A percentile compares a stretch with the other conserved stretches of the same genome.
phyloP scores from a whole-genome alignment of 1,284 basidiomycete species.

The Exsudoporus floridanus region DNA sequence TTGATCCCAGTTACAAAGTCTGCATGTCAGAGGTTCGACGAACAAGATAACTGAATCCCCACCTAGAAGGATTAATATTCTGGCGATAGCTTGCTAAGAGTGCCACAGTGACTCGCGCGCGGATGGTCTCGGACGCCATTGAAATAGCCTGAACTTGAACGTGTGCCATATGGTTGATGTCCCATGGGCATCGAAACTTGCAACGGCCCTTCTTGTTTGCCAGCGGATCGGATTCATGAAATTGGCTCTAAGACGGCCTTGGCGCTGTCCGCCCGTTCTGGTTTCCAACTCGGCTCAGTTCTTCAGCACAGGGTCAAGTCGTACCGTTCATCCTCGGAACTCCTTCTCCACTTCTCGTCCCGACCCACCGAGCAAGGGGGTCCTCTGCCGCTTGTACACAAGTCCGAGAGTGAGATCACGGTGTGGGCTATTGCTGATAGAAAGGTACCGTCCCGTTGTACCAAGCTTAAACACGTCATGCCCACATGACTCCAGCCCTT shows the following conservation, averaged over 20 bases:
- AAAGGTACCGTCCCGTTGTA: constrained; percentile 16
- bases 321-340: background rate
- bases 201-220: background rate
- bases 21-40: background rate
- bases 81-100: background rate
- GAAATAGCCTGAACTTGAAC: constrained; percentile 1
- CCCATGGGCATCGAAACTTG: constrained; percentile 5
- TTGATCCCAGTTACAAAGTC: background rate
- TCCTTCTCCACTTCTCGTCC: background rate
- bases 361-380: background rate
- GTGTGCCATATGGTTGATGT: constrained; percentile 6
- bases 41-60: background rate
- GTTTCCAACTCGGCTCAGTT: constrained; percentile 11
- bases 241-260: constrained; percentile 9
- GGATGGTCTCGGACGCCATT: background rate
- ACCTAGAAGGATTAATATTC: too few species aligned
- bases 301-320: constrained; percentile 2
- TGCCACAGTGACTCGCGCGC: background rate
- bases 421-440: constrained; percentile 1
- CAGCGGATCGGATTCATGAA: constrained; percentile 18
- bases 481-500: constrained; percentile 18
- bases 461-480: constrained; percentile 6
- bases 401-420: background rate
- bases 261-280: constrained; percentile 14
- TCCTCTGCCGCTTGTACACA: background rate